Evolutionary conservation across 2,329 filamentous ascomycete genomes (phyloP), one percentile per base, ranked within the genome.

Genomic region (Fusarium abutilonis): DNA sequence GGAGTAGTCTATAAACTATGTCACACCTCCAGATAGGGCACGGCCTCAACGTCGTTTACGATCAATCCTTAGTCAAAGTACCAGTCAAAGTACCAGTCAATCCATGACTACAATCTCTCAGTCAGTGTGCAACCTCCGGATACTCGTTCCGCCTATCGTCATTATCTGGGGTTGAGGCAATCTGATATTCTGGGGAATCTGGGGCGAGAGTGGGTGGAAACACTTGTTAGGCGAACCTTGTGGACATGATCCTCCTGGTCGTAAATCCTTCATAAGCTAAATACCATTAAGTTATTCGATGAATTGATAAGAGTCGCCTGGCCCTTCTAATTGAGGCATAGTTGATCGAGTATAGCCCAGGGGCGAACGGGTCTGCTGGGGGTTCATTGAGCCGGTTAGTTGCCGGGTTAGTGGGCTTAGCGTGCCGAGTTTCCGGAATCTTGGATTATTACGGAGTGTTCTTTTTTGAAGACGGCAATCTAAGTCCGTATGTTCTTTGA

Each of bases 161-260:
- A 38, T 26, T 23, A 36, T 59, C 54, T 41, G 54, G 58, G 58
- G 58, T 63, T 41, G 13, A 9, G 36, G 28, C 8, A 43, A 23
- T 19, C 19, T 26, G 29, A 26, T 26, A 4, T 26, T 26, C 49
- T 55, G 52, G 61, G 50, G 56, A 52, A 65, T 13, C 55, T 54
- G 42, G 49, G 28, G 39, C 26, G 29, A 28, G 21, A 13, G n/a
- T 11, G 29, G 34, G 21, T 34, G 39, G 10, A 26, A 26, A 26
- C 23, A 8, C 23, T 26, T 26, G 23, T 26, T 26, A 26, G 23
- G 23, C 23, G 23, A 26, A 26, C 23, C 23, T 26, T 26, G 23
- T 26, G 23, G 23, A 26, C 23, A 26, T 8, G 9, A 21, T 34
- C 6, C 28, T 29, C 31, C 31, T 34, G 11, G 31, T n/a, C 5